Conservation (phyloP, 1,284 basidiomycete species). For the Moniliophthora roreri region DNA sequence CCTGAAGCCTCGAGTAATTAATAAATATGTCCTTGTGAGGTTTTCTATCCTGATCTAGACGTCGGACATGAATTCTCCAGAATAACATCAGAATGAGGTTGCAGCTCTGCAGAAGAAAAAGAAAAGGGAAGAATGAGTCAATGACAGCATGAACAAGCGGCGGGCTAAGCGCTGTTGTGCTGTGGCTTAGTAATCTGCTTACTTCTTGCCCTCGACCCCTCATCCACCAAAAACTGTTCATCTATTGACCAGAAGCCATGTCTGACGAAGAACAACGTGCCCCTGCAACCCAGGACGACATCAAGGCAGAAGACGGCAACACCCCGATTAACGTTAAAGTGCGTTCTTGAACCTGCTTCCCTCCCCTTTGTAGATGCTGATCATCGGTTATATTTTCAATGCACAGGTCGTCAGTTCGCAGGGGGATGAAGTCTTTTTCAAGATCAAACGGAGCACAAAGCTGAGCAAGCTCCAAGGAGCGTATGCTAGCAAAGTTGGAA, state of each 20-base stretch:
- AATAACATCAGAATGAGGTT: too few species aligned
- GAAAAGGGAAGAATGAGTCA: too few species aligned
- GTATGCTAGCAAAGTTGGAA: constrained; percentile 92
- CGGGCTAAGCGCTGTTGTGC: too few species aligned
- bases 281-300: constrained; percentile 35
- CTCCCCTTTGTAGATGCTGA: constrained; percentile 8
- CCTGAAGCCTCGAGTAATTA: too few species aligned
- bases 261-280: constrained; percentile 59
- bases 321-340: constrained; percentile 87
- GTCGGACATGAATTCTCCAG: too few species aligned
- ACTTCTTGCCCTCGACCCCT: too few species aligned
- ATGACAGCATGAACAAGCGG: too few species aligned
- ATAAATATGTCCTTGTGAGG: too few species aligned
- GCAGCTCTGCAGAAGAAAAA: too few species aligned
- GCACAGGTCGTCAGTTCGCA: constrained; percentile 72
- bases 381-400: constrained; percentile 8
- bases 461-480: constrained; percentile 92
- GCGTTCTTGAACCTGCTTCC: constrained; percentile 20
- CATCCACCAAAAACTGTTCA: too few species aligned
- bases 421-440: constrained; percentile 95
- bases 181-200: too few species aligned
- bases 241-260: constrained; percentile 40
- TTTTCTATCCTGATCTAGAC: too few species aligned
- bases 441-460: constrained; percentile 95
- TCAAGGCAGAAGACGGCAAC: constrained; percentile 65